Evolutionary conservation across 2,329 filamentous ascomycete genomes (phyloP), one percentile per base, ranked within the genome.

Genomic region (Fusarium penzigii): DNA sequence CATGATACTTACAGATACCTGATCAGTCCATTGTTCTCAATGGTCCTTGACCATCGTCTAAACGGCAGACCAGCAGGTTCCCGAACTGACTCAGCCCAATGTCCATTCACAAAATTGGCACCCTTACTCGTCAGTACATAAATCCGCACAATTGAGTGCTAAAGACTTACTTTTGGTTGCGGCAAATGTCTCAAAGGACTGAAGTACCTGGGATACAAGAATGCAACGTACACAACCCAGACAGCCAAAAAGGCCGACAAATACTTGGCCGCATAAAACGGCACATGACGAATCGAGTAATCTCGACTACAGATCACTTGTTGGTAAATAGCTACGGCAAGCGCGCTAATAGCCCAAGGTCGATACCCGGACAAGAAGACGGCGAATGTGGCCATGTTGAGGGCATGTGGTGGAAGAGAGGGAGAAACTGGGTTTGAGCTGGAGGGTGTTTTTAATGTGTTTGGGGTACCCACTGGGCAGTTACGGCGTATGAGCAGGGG

Each of bases 1-100:
- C 32, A 36, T 14, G 5, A 1, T 3, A 39, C 55, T 39, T 6
- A 53, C 58, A 49, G 51, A 13, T 53, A 61, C 49, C 48, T 56
- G 12, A 60, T 58, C 0, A 61, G 14, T 2, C 58, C 58, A 17
- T 56, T 59, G 12, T 61, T 60, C 20, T 55, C 48, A 42, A 60
- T 61, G 11, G 51, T 61, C 1, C 54, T 55, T 5, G 49, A 55
- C 58, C 58, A 58, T 42, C 44, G 40, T 7, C 52, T 44, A 12
- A 58, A 60, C 0, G 52, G 55, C 5, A 61, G 34, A 14, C 54
- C 58, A 17, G 58, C 57, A 2, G 57, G 49, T 10, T 60, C 51
- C 20, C 45, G 17, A 7, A 60, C 46, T n/a, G 58, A 60, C 32
- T 54, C 54, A 2, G 54, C 49, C 57, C 57, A 60, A 14, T 60